Percentiles rank a stretch among this genome's conserved stretches.
Conservation (phyloP, 352 stramenopile species). For the Phytophthora rubi region DNA sequence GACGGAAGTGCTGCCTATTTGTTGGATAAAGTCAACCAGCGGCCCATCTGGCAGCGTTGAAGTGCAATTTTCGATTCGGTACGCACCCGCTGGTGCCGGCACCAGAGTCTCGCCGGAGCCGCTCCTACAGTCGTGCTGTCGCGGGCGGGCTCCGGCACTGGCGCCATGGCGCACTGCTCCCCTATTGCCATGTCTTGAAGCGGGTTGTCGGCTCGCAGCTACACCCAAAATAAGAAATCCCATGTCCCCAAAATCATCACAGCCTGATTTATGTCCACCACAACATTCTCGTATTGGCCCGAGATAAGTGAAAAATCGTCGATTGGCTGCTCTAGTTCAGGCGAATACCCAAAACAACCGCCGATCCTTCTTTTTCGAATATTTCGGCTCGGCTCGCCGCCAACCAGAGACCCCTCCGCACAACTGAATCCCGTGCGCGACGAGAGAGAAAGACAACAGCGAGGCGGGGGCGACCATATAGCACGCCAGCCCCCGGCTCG, state of each 20-base stretch:
- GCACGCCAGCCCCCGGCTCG: no score
- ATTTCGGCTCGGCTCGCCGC: conserved; percentile 7
- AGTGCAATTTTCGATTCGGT: no score
- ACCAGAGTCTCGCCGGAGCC: conserved; percentile 10
- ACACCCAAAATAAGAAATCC: neutral
- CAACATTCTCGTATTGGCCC: conserved; percentile 16
- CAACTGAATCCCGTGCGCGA: conserved; percentile 37
- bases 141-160: conserved; percentile 28
- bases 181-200: conserved; percentile 9
- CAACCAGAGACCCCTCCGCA: conserved; percentile 25
- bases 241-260: no score
- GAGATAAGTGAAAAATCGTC: conserved; percentile 16
- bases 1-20: no score
- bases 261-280: conserved; percentile 15
- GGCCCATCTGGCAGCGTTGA: no score
- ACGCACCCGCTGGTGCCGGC: conserved; percentile 12
- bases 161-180: conserved; percentile 13
- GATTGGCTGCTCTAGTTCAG: conserved; percentile 21
- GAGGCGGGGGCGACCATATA: neutral
- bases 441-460: neutral
- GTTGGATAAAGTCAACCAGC: neutral
- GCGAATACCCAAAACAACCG: neutral
- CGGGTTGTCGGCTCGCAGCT: conserved; percentile 21
- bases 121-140: conserved; percentile 30
- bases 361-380: conserved; percentile 40